Base-by-base conservation (phyloP, 257 asterid genomes). In the Mentha longifolia region DNA sequence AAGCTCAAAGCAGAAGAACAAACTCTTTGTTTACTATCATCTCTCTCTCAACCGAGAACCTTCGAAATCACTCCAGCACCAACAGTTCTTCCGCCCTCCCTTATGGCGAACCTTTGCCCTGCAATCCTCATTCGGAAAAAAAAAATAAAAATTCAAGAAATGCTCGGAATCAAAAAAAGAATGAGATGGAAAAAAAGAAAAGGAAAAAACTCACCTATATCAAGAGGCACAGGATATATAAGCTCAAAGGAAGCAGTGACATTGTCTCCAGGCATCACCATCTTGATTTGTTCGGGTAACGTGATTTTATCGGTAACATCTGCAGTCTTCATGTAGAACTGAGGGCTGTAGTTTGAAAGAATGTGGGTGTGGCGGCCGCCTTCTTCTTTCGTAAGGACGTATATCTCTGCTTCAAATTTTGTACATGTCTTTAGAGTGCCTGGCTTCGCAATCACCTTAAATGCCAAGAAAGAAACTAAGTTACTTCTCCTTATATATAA, bases 211-310 rank as follows among this genome's bases (percentile, higher is more conserved):
- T 56, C 6, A 95, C 99, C 99, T 83, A 89, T 76, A 70, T 92
- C 98, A 13, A 95, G 89, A 50, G 99, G 97, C 62, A 92, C 97
- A 1, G 99, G 94, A 74, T 76, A 85, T n/a, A 89, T 92, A 66
- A 95, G 91, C 82, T 92, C 97, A 54, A 95, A 92, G 60, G 82
- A 81, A 61, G 97, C 99, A 31, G 99, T 95, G 49, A 95, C 98
- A 67, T 92, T 95, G 88, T 95, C 99, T 51, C 99, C 99, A 1
- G 99, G 99, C 98, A 95, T 92, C 71, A 92, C 99, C 99, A 95
- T 95, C 92, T 95, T 90, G 43, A 95, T 95, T 60, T 86, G 86
- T 84, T 89, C 95, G 0, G 99, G 99, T 79, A 95, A 80, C 77
- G 85, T 92, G 25, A 95, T 94, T 79, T 86, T 92, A 63, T 98